phyloP scores from a whole-genome alignment of 108 stramenopile species.

The Cyclotella atomus region DNA sequence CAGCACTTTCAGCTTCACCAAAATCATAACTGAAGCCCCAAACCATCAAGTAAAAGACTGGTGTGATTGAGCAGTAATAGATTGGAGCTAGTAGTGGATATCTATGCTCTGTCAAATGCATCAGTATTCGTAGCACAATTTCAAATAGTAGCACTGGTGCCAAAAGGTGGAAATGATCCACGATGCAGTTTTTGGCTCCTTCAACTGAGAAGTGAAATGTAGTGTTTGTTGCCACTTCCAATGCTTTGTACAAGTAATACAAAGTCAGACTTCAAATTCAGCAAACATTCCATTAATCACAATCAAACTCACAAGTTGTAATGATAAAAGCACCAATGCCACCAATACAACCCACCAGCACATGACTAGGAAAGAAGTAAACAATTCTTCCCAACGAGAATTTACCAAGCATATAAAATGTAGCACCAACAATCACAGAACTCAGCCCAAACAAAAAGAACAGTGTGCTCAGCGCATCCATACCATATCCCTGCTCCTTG shows the following conservation, averaged over 20 bases:
- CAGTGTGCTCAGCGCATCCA: conserved; percentile 73
- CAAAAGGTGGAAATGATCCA: conserved; percentile 50
- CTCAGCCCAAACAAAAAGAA: conserved; percentile 76
- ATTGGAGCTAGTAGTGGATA: conserved; percentile 79
- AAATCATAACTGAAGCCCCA: conserved; percentile 17
- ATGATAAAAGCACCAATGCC: conserved; percentile 82
- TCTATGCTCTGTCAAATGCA: conserved; percentile 41
- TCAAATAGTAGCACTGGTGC: conserved; percentile 66
- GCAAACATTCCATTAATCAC: too few relatives aligned
- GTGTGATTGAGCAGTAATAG: conserved; percentile 79
- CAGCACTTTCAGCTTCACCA: conserved; percentile 17
- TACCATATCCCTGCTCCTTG: conserved; percentile 64
- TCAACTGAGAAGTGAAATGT: conserved; percentile 44
- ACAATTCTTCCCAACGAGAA: conserved; percentile 71
- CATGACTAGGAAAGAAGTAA: conserved; percentile 86
- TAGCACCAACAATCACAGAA: conserved; percentile 69
- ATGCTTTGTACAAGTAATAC: too few relatives aligned
- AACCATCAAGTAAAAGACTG: conserved; percentile 73
- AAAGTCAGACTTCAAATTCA: too few relatives aligned
- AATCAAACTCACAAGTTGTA: too few relatives aligned
- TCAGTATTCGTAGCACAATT: conserved; percentile 59
- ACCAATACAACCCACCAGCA: conserved; percentile 83
- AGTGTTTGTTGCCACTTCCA: conserved; percentile 72
- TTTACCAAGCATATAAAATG: conserved; percentile 73
- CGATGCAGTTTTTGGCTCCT: conserved; percentile 25